phyloP scores from a whole-genome alignment of 768 basidiomycete species.

The Psilocybe subaeruginosa region DNA sequence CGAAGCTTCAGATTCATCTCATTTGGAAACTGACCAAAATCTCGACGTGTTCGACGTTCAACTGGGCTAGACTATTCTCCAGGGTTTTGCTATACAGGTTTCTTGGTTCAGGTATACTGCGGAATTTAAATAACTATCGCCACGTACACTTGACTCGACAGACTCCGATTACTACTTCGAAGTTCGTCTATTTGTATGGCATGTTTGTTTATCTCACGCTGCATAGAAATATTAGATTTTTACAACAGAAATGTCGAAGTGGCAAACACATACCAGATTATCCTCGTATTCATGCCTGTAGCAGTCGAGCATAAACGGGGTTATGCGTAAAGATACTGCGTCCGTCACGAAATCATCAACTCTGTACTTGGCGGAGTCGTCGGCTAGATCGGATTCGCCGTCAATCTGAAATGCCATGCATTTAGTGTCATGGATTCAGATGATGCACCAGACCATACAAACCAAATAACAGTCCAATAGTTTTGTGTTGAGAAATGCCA shows the following conservation, averaged over 20 bases:
- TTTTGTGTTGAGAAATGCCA: constrained; percentile 79
- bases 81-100: constrained; percentile 65
- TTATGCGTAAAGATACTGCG: constrained; percentile 83
- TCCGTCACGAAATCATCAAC: constrained; percentile 89
- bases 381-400: constrained; percentile 27
- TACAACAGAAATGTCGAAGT: not conserved
- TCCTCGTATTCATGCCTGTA: constrained; percentile 92
- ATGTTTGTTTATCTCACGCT: constrained; percentile 81
- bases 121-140: not conserved
- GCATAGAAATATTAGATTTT: not conserved
- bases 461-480: constrained; percentile 84
- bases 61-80: constrained; percentile 75
- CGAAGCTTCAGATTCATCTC: not conserved
- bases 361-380: constrained; percentile 47
- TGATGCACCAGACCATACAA: not conserved
- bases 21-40: constrained; percentile 52
- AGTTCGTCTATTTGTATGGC: constrained; percentile 83
- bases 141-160: constrained; percentile 81
- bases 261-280: constrained; percentile 46
- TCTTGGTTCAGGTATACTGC: constrained; percentile 6
- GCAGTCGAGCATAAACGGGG: constrained; percentile 93
- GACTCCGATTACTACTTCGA: constrained; percentile 73
- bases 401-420: constrained; percentile 5
- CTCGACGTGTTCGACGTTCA: constrained; percentile 84
- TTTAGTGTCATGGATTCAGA: too few species aligned